These are phyloP conservation scores for Pichia exigua DNA, from an alignment of 805 yeast genomes.

Conservation along the genomic window DNA sequence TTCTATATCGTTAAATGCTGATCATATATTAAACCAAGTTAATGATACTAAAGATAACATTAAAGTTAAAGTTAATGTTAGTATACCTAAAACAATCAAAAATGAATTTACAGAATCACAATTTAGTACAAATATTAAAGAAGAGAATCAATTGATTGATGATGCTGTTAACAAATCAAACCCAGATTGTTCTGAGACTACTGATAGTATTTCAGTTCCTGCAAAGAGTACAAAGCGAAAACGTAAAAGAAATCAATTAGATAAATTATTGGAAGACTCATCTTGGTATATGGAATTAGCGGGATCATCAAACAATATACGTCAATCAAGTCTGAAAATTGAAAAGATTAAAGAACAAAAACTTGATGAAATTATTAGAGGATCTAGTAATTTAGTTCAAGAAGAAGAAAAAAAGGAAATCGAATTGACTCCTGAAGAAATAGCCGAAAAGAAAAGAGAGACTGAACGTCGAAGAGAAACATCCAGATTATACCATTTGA, in stretches of 20 bases:
- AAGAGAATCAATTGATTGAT: background rate
- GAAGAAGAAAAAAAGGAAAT: background rate
- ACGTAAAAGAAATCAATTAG: background rate
- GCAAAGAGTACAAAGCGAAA: background rate
- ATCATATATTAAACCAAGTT: background rate
- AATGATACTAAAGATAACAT: background rate
- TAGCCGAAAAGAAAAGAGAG: constrained; percentile 1
- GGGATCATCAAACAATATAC: background rate
- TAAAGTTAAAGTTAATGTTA: background rate
- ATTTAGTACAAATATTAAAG: background rate
- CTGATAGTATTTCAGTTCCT: background rate
- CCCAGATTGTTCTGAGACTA: background rate
- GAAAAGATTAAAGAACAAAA: constrained; percentile 9
- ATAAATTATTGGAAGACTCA: constrained; percentile 13
- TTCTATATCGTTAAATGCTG: background rate
- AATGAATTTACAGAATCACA: background rate
- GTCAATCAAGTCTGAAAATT: constrained; percentile 7
- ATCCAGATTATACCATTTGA: background rate
- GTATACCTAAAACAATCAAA: background rate
- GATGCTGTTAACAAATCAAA: background rate
- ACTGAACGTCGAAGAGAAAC: constrained; percentile 1
- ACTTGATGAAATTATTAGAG: background rate
- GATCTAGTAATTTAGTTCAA: background rate
- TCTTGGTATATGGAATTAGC: constrained; percentile 22
- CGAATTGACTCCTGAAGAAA: constrained; percentile 5